These are phyloP conservation scores for Chlamydomonas eustigma DNA, from an alignment of 139 green algal species.

Conservation along the genomic window DNA sequence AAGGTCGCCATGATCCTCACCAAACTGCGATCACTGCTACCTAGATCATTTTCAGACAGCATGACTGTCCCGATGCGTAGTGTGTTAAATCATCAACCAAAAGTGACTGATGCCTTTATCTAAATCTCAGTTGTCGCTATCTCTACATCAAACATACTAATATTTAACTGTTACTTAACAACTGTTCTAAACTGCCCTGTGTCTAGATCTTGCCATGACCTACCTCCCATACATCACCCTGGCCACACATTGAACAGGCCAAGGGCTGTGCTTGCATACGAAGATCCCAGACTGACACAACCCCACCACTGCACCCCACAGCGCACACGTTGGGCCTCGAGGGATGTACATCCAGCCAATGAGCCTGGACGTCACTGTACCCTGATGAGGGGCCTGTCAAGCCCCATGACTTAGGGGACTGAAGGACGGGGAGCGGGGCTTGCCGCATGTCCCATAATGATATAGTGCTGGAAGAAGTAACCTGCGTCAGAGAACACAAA, in stretches of 20 bases:
- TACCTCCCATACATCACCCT: conserved; percentile 47
- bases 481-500: too few species aligned
- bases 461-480: conserved; percentile 31
- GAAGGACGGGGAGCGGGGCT: conserved; percentile 17
- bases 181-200: too few species aligned
- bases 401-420: conserved; percentile 34
- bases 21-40: too few species aligned
- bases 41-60: too few species aligned
- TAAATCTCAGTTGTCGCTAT: too few species aligned
- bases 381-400: conserved; percentile 23
- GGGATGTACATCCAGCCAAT: conserved; percentile 45
- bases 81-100: too few species aligned
- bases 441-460: conserved; percentile 49
- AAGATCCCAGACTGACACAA: conserved; percentile 56
- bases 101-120: too few species aligned
- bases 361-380: not conserved
- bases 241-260: not conserved
- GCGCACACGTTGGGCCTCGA: conserved; percentile 51
- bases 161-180: too few species aligned
- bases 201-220: too few species aligned
- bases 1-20: too few species aligned
- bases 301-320: conserved; percentile 30
- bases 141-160: too few species aligned
- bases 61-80: too few species aligned
- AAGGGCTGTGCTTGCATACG: conserved; percentile 30